phyloP scores from a whole-genome alignment of 2,329 filamentous ascomycete species.

The Annulohypoxylon truncatum region DNA sequence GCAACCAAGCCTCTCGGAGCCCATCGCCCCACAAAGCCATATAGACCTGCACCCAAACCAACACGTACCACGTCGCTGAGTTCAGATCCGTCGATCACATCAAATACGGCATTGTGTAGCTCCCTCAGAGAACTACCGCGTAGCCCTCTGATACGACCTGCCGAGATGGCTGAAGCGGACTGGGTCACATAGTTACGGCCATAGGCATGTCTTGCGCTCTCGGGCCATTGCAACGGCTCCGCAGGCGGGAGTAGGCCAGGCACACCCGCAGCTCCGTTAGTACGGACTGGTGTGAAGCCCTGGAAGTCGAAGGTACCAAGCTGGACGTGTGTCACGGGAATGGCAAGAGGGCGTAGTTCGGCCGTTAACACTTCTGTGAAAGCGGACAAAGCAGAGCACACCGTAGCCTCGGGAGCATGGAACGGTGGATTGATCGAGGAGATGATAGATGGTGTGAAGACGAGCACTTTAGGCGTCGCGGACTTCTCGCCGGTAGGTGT shows the following conservation, averaged over 20 bases:
- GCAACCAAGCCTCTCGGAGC: constrained; percentile 81
- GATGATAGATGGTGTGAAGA: constrained; percentile 84
- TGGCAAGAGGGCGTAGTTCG: constrained; percentile 79
- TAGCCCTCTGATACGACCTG: constrained; percentile 67
- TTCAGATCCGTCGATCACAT: constrained; percentile 78
- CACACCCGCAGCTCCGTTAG: constrained; percentile 10
- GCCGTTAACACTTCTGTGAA: constrained; percentile 84
- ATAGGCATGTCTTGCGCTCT: constrained; percentile 69
- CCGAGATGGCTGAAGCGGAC: constrained; percentile 65
- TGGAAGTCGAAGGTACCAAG: constrained; percentile 91
- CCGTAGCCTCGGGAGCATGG: constrained; percentile 85
- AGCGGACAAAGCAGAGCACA: constrained; percentile 87
- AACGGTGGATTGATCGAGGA: constrained; percentile 83
- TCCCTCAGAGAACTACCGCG: constrained; percentile 79
- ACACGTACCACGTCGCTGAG: constrained; percentile 76
- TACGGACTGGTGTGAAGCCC: constrained; percentile 65
- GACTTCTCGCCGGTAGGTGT: constrained; percentile 49
- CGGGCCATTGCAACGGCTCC: constrained; percentile 73
- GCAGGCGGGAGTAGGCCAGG: constrained; percentile 56
- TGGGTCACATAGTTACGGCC: constrained; percentile 70
- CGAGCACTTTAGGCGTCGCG: constrained; percentile 73
- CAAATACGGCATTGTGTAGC: constrained; percentile 89
- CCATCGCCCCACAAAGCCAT: constrained; percentile 86
- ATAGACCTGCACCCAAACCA: constrained; percentile 84
- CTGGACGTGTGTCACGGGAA: constrained; percentile 87